Evolutionary conservation across 768 basidiomycete genomes (phyloP), one percentile per base, ranked within the genome.

Genomic region (Kwoniella dendrophila): DNA sequence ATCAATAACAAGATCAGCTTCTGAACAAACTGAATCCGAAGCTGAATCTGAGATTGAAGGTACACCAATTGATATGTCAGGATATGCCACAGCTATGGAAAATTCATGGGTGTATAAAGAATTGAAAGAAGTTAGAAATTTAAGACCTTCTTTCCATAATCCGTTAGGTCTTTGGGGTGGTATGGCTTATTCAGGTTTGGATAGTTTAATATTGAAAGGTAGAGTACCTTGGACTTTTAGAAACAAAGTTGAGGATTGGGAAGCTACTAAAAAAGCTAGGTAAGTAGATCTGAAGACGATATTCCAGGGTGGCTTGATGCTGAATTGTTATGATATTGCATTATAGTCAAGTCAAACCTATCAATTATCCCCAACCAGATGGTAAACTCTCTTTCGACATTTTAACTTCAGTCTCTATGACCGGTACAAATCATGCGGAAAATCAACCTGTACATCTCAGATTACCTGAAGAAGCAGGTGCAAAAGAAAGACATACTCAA

Each of bases 391-490:
- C 90, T 4, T 97, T 95, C 29, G 95, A 98, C 76, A 82, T 99
- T 71, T 83, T 98, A 77, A 98, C 92, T 0, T 89, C 89, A 33
- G 84, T 99, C 36, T 84, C 90, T 2, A 83, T 96, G 44, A 96
- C 95, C 6, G 90, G 90, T 0, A 97, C 95, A 16, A 95, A 95
- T 74, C 95, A 98, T 73, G 87, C 89, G n/a, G 95, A 99, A 77
- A 92, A 97, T 77, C 92, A 97, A 77, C 92, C 88, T 2, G 82
- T 91, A 14, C 96, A 99, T 80, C 82, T 98, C 49, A 83, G 88
- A 32, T 85, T 96, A 76, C 86, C 78, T 16, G 64, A 79, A 30
- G 74, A 79, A 7, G 84, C 85, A 50, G 85, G 84, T 41, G 69
- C 81, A 12, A 80, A 85, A 51, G 80, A 80, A 48, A 81, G 84